Percentiles rank a stretch among this genome's conserved stretches.
phyloP scores from a whole-genome alignment of 2,329 filamentous ascomycete species.

The Polychaeton citri region DNA sequence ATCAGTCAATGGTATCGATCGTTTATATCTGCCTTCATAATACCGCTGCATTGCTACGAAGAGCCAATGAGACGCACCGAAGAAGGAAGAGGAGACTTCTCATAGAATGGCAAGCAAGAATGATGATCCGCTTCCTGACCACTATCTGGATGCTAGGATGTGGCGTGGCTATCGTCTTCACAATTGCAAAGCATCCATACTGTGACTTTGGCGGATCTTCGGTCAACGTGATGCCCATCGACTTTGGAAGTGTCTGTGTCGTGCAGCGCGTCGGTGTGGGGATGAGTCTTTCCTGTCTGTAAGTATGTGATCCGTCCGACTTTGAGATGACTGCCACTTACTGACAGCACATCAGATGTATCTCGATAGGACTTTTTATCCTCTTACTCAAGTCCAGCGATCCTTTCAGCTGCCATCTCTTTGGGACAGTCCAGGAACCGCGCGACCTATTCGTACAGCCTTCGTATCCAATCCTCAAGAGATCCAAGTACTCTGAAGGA shows the following conservation, averaged over 20 bases:
- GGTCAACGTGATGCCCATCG: constrained; percentile 1
- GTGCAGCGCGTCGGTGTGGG: constrained; percentile 13
- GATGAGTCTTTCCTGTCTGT: constrained; percentile 13
- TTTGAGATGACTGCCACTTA: no score
- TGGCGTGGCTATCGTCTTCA: constrained; percentile 13
- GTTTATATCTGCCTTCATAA: constrained; percentile 10
- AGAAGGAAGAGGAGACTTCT: constrained; percentile 5
- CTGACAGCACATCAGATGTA: not conserved
- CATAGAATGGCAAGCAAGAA: constrained; percentile 7
- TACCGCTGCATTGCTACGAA: constrained; percentile 4
- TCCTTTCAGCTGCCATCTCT: constrained; percentile 12
- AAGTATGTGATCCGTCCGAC: no score
- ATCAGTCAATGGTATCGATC: constrained; percentile 8
- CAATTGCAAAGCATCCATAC: constrained; percentile 8
- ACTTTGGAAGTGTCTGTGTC: constrained; percentile 12
- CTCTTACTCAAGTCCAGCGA: constrained; percentile 12
- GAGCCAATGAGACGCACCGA: constrained; percentile 3
- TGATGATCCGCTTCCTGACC: constrained; percentile 8
- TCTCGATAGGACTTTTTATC: constrained; percentile 10
- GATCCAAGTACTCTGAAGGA: constrained; percentile 13
- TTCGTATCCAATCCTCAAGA: constrained; percentile 8
- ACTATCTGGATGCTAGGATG: constrained; percentile 14
- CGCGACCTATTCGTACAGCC: constrained; percentile 9
- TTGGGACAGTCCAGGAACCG: constrained; percentile 10
- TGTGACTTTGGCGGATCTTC: constrained; percentile 4